Evolutionary conservation across 2,329 filamentous ascomycete genomes (phyloP), one percentile per base, ranked within the genome.

Genomic region (Dothideomycetes sp.): DNA sequence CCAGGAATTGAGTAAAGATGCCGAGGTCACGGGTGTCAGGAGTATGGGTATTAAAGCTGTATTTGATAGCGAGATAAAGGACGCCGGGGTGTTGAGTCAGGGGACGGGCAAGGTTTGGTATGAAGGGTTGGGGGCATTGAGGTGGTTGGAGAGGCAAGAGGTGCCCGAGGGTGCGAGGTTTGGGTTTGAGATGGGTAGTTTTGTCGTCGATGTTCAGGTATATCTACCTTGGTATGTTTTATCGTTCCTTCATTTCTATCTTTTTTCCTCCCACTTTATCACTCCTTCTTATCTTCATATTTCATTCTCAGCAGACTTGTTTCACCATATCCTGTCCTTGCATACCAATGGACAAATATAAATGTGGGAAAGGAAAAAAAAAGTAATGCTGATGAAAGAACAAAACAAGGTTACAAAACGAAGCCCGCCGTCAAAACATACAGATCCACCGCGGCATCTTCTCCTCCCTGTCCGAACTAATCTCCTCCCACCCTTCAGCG

Each of bases 401-500:
- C 7, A 5, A 11, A 9, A 10, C 18, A 18, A 42, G 40, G 40
- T 19, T 42, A 8, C 40, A 42, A 34, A 23, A 27, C 2, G 27
- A 42, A 25, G 40, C 27, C 3, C 27, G 18, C n/a, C 31, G 27
- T 15, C 19, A 24, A 16, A 33, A 27, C 4, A 36, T 42, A 5
- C 30, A 42, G 25, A 42, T 42, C 3, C 33, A 33, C 5, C 19
- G 40, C 15, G 32, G 31, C 19, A 74, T 94, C 43, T 63, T 67
- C 1, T 81, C 91, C 28, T 84, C 84, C 0, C 65, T 71, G 1
- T 64, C 67, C 1, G 71, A 73, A 0, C 57, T 64, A 9, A 57
- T 63, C 36, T 76, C 76, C 1, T 74, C 25, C 3, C 31, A 22
- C 80, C 49, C 58, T 89, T 1, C 64, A 91, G 32, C 27, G 10